A percentile compares a stretch with the other conserved stretches of the same genome.
Evolutionary conservation across 805 yeast species (phyloP).

Genomic region (Barnettozyma sucrosica): DNA sequence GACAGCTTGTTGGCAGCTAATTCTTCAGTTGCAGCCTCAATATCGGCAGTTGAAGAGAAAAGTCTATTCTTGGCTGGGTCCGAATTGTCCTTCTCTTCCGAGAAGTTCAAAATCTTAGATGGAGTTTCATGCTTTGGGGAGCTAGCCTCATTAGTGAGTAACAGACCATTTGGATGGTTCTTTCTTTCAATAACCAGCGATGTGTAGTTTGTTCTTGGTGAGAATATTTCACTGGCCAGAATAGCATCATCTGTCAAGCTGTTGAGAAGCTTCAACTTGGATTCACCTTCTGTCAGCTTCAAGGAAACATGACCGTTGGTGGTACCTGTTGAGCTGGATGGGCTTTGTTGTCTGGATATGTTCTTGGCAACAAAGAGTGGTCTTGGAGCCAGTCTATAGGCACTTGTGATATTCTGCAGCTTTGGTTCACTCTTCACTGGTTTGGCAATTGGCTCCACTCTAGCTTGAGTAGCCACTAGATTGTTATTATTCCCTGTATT

Average conservation of each 20-base stretch:
- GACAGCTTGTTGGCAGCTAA: not conserved
- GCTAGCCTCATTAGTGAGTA: not conserved
- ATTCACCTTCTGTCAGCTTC: constrained; percentile 5
- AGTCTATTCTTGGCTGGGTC: not conserved
- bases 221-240: constrained; percentile 63
- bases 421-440: constrained; percentile 49
- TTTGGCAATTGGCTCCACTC: constrained; percentile 39
- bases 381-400: constrained; percentile 61
- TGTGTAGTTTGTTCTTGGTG: constrained; percentile 52
- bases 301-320: constrained; percentile 4
- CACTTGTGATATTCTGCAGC: constrained; percentile 51
- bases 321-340: constrained; percentile 4
- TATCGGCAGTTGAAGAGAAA: not conserved
- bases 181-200: constrained; percentile 47
- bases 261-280: constrained; percentile 31
- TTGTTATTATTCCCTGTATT: constrained; percentile 30
- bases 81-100: constrained; percentile 1
- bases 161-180: not conserved
- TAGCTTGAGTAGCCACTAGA: constrained; percentile 32
- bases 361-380: constrained; percentile 39
- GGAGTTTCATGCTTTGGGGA: constrained; percentile 7
- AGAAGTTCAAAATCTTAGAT: constrained; percentile 11
- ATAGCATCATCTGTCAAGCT: constrained; percentile 60
- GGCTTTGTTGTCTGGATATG: not conserved
- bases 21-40: not conserved